Evolutionary conservation across 306 rosid species (phyloP).

Genomic region (Cucurbita ficifolia): DNA sequence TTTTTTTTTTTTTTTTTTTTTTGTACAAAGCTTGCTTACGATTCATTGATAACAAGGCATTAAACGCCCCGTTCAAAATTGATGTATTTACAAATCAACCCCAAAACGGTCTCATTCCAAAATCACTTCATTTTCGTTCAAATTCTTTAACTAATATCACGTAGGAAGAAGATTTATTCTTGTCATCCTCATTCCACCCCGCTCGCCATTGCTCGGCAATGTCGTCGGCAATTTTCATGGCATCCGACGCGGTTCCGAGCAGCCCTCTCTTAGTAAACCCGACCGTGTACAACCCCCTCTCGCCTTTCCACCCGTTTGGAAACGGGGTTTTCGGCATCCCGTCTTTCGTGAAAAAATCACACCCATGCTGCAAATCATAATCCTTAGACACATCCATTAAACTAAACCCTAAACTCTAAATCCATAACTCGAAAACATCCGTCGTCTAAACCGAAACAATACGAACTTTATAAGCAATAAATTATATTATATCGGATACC

Average conservation of each 20-base stretch:
- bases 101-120: neutral
- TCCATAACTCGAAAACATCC: neutral
- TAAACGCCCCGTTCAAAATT: constrained; percentile 22
- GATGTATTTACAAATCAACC: constrained; percentile 27
- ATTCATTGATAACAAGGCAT: constrained; percentile 2
- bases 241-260: constrained; percentile 61
- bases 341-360: constrained; percentile 55
- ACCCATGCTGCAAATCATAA: constrained; percentile 14
- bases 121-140: neutral
- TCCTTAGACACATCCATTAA: neutral
- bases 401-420: neutral
- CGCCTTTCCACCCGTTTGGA: constrained; percentile 85
- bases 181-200: constrained; percentile 1
- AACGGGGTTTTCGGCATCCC: constrained; percentile 85
- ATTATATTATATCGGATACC: constrained; percentile 19
- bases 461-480: neutral
- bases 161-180: constrained; percentile 11
- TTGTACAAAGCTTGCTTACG: neutral
- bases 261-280: constrained; percentile 84
- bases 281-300: constrained; percentile 63
- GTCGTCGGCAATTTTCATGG: constrained; percentile 49
- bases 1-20: neutral
- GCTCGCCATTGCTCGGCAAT: constrained; percentile 42
- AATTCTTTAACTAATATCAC: constrained; percentile 26
- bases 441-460: neutral